phyloP scores from a whole-genome alignment of 805 yeast species.

The Lachancea meyersii region DNA sequence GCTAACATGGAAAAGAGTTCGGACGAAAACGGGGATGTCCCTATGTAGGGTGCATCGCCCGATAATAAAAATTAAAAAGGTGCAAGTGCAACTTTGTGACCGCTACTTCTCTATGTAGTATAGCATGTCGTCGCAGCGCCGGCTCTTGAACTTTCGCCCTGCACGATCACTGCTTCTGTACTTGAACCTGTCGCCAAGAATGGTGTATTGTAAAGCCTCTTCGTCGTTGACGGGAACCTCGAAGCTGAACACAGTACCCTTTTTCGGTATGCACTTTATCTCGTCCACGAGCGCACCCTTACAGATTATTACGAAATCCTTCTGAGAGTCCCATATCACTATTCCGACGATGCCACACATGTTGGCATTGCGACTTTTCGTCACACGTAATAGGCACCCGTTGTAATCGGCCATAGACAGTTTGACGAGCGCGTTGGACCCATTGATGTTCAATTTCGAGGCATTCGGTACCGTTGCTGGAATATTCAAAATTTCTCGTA shows the following conservation, averaged over 20 bases:
- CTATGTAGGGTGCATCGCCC: too few species aligned
- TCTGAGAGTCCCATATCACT: slow-evolving; percentile 78
- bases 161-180: slow-evolving; percentile 75
- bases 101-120: slow-evolving; percentile 18
- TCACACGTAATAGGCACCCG: slow-evolving; percentile 63
- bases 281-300: slow-evolving; percentile 49
- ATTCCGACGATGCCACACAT: slow-evolving; percentile 64
- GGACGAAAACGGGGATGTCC: too few species aligned
- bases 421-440: slow-evolving; percentile 41
- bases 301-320: slow-evolving; percentile 52
- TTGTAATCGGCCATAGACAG: slow-evolving; percentile 74
- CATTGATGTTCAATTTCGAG: slow-evolving; percentile 19
- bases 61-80: too few species aligned
- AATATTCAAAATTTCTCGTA: slow-evolving; percentile 47
- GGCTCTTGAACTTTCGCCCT: slow-evolving; percentile 77
- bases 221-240: slow-evolving; percentile 37
- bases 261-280: slow-evolving; percentile 58
- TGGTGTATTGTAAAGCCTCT: slow-evolving; percentile 48
- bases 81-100: not conserved
- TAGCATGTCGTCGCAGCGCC: slow-evolving; percentile 56
- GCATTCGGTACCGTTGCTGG: slow-evolving; percentile 15
- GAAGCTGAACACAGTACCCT: slow-evolving; percentile 56
- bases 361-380: slow-evolving; percentile 49
- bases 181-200: slow-evolving; percentile 74
- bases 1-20: not conserved